Evolutionary conservation across 345 rosid species (phyloP).

Genomic region (Camelina hispida): DNA sequence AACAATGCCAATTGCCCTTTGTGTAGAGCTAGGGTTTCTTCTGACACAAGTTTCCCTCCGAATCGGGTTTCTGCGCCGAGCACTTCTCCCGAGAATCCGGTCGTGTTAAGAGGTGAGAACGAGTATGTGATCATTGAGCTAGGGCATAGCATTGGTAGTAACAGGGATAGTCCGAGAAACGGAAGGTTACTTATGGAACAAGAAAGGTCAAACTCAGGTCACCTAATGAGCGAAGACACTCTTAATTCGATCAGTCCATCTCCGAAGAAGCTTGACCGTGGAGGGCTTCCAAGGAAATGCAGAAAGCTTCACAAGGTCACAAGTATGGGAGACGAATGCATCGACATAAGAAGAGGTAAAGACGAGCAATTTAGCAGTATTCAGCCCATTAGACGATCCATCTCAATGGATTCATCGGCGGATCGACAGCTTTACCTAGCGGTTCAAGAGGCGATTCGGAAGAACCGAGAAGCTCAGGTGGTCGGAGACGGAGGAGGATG

Average conservation of each 20-base stretch:
- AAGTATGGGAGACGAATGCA: constrained; percentile 93
- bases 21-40: constrained; percentile 79
- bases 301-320: constrained; percentile 56
- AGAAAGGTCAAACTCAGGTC: constrained; percentile 54
- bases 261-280: constrained; percentile 48
- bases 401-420: constrained; percentile 85
- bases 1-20: constrained; percentile 87
- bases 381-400: constrained; percentile 80
- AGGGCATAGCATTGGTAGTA: constrained; percentile 38
- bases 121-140: constrained; percentile 80
- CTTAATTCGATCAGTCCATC: constrained; percentile 45
- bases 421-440: constrained; percentile 66
- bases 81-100: constrained; percentile 55
- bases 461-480: constrained; percentile 49
- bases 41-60: constrained; percentile 40
- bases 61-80: constrained; percentile 52
- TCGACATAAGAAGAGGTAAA: constrained; percentile 63
- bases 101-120: constrained; percentile 52
- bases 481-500: constrained; percentile 43
- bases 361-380: constrained; percentile 58
- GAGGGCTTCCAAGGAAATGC: constrained; percentile 43
- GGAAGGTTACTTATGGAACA: constrained; percentile 50
- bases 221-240: constrained; percentile 14
- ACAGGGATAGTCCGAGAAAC: constrained; percentile 9
- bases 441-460: constrained; percentile 62